A percentile compares a stretch with the other conserved stretches of the same genome.
Conservation (phyloP, 768 basidiomycete genomes). For the Pilatotrama ljubarskyi region DNA sequence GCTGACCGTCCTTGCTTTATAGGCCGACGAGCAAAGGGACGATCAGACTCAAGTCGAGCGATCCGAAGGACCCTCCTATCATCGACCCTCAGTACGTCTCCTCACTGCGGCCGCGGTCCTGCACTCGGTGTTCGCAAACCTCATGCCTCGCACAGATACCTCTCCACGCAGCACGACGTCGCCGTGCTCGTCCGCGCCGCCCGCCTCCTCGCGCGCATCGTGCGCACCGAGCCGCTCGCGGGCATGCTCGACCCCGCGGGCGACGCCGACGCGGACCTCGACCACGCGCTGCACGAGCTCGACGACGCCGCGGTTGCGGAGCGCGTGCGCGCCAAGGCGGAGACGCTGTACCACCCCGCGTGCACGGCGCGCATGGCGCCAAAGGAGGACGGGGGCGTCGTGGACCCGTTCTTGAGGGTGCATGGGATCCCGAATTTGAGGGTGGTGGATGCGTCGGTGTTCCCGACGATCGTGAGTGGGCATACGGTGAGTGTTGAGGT, state of each 20-base stretch:
- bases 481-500: slow-evolving; percentile 43
- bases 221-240: slow-evolving; percentile 40
- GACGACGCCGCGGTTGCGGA: slow-evolving; percentile 38
- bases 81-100: slow-evolving; percentile 44
- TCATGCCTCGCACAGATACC: slow-evolving; percentile 36
- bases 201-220: slow-evolving; percentile 39
- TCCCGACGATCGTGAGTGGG: slow-evolving; percentile 44
- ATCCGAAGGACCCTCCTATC: slow-evolving; percentile 43
- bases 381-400: slow-evolving; percentile 39
- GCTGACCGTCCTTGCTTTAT: background rate
- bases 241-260: slow-evolving; percentile 35
- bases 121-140: background rate
- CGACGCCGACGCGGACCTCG: slow-evolving; percentile 32
- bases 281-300: slow-evolving; percentile 38
- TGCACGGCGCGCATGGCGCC: slow-evolving; percentile 44
- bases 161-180: slow-evolving; percentile 42
- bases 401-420: slow-evolving; percentile 45
- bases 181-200: slow-evolving; percentile 43
- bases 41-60: slow-evolving; percentile 40
- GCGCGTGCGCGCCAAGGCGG: slow-evolving; percentile 34
- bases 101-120: slow-evolving; percentile 1
- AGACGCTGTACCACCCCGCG: slow-evolving; percentile 47
- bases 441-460: slow-evolving; percentile 48
- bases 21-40: slow-evolving; percentile 49
- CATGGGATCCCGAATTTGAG: slow-evolving; percentile 44